Conservation (phyloP, 768 basidiomycete species). For the Calocera viscosa region DNA sequence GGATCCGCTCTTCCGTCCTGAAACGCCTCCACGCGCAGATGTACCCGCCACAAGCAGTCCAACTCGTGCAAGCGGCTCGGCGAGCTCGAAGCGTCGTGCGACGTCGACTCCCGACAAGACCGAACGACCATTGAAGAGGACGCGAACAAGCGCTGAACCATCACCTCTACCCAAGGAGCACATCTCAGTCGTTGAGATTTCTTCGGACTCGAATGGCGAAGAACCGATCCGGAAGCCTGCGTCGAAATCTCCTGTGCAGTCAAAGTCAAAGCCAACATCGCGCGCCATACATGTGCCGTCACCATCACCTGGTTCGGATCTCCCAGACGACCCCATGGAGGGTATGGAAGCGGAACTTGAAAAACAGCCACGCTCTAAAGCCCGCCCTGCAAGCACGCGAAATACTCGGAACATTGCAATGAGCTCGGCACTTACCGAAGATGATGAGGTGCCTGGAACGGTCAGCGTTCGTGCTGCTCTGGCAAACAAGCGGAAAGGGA, state of each 20-base stretch:
- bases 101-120: background rate
- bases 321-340: background rate
- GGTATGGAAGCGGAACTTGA: background rate
- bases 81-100: background rate
- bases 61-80: background rate
- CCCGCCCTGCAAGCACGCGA: background rate
- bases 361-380: background rate
- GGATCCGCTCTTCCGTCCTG: background rate
- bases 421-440: background rate
- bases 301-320: background rate
- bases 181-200: background rate
- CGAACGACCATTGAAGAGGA: background rate
- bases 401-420: too few relatives aligned
- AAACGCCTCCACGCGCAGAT: background rate
- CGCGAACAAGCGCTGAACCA: background rate
- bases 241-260: background rate
- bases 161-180: background rate
- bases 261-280: background rate
- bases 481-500: background rate
- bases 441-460: background rate
- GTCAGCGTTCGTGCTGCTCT: background rate
- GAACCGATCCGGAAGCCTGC: background rate
- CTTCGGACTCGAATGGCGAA: background rate
- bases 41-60: conserved; percentile 1
- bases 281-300: background rate